Evolutionary conservation across 352 stramenopile species (phyloP), one percentile per base, ranked within the genome.

Genomic region (Globisporangium alternatum): DNA sequence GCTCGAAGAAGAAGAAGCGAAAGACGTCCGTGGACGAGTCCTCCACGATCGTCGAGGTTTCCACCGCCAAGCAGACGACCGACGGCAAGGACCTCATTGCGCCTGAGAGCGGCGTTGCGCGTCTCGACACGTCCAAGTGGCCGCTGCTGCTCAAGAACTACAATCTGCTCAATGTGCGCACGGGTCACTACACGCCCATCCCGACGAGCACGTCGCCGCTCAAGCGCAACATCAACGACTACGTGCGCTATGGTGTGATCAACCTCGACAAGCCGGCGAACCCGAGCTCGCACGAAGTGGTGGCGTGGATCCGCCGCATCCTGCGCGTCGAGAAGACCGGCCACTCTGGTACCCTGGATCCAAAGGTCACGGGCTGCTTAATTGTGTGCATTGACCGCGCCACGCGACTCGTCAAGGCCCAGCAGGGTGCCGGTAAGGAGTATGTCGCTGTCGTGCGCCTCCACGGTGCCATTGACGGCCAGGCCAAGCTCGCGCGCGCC

Each of bases 181-280:
- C 97, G 37, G 95, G 91, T 22, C 97, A 99, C 83, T 99, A 99
- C 83, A 99, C 98, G 49, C 98, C 98, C 48, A 99, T 99, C 74
- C 94, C 98, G 5, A 96, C 80, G 54, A 98, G 97, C 56, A 98
- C 89, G 44, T 98, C 86, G 39, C 98, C 98, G 49, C 78, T 99
- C 35, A 98, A 99, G 70, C 93, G 98, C 52, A 91, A 91, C 62
- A 83, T 99, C n/a, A 78, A 94, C 41, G 95, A 99, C 69, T 99
- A 99, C 75, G 83, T 99, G 30, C 93, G 89, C 35, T 99, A 99
- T 68, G 98, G 98, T 64, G 96, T 99, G n/a, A 99, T 99, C 71
- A 99, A 99, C 81, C 87, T 99, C 28, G 98, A 99, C 83, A 99
- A 99, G 80, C 98, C 98, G 17, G 96, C 98, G 35, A 99, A 99